Evolutionary conservation across 129 eudicot species (phyloP), one percentile per base, ranked within the genome.

Genomic region (Lactuca saligna): DNA sequence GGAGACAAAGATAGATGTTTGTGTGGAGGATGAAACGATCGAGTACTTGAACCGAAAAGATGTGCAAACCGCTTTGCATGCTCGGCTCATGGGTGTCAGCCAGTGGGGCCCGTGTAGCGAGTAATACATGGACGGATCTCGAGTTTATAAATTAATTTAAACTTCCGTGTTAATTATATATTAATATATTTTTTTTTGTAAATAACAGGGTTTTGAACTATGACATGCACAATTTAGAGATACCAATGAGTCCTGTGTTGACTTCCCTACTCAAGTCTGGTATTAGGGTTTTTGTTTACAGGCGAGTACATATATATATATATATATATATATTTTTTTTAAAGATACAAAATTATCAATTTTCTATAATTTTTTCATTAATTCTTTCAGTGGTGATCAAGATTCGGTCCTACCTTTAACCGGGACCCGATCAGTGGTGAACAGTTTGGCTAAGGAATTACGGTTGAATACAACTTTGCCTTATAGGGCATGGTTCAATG

Each of bases 351-450:
- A 14, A 50, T 20, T 65, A 8, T 49, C 0, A 25, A 25, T 25
- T 25, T 25, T 25, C 29, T 25, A 25, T 25, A 25, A 25, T 48
- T 72, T 29, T 38, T 49, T 12, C 8, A 37, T 46, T 31, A 32
- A 58, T 12, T 8, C 38, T 57, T 50, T n/a, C 78, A 91, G 97
- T 74, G 97, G 97, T 31, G 96, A 91, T 71, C 97, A 91, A 79
- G 97, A 91, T 79, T 91, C 96, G 13, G 88, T 88, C 56, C 44
- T 91, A n/a, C 97, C 97, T 10, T 60, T 91, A n/a, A 85, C 80
- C 4, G 89, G 88, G 64, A 81, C 91, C 11, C 80, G 97, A 4
- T 7, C 69, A 54, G 77, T 83, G 46, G 84, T 87, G 51, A 78
- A 67, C 39, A 64, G 70, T 13, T 56, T 87, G 65, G 95, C 91